phyloP scores from a whole-genome alignment of 305 asterid species.

The Withania somnifera region DNA sequence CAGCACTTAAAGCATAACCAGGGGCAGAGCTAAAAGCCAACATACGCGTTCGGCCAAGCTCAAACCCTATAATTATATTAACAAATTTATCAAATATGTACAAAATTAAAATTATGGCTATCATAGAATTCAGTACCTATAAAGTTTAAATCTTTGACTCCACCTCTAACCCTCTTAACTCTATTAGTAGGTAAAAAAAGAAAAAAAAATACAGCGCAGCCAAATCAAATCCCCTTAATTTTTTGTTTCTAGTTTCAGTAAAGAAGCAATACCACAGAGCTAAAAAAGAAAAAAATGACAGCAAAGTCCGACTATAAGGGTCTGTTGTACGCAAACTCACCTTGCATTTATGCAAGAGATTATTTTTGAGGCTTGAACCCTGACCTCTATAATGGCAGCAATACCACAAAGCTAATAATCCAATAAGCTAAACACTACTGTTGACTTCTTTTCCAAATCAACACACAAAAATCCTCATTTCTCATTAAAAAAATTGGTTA shows the following conservation, averaged over 20 bases:
- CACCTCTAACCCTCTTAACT: neutral
- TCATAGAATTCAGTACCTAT: neutral
- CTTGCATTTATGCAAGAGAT: too few species aligned
- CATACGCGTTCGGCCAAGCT: neutral
- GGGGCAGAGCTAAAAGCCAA: neutral
- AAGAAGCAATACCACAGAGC: neutral
- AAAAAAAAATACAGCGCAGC: neutral
- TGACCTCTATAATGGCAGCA: too few species aligned
- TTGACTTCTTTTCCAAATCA: neutral
- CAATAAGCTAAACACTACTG: neutral
- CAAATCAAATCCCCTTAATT: neutral
- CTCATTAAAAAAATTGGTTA: neutral
- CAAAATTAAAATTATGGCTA: neutral
- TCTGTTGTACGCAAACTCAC: too few species aligned
- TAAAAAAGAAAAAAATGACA: too few species aligned
- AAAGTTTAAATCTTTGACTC: neutral
- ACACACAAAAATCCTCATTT: constrained; percentile 6
- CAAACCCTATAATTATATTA: too few species aligned
- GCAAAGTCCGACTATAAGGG: too few species aligned
- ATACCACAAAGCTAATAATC: neutral
- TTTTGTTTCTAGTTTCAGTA: neutral
- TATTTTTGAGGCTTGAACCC: too few species aligned
- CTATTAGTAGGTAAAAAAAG: too few species aligned
- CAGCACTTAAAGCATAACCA: neutral
- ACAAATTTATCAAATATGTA: neutral